Base-by-base conservation (phyloP, 2,329 filamentous ascomycete species). In the Rasamsonia emersonii region DNA sequence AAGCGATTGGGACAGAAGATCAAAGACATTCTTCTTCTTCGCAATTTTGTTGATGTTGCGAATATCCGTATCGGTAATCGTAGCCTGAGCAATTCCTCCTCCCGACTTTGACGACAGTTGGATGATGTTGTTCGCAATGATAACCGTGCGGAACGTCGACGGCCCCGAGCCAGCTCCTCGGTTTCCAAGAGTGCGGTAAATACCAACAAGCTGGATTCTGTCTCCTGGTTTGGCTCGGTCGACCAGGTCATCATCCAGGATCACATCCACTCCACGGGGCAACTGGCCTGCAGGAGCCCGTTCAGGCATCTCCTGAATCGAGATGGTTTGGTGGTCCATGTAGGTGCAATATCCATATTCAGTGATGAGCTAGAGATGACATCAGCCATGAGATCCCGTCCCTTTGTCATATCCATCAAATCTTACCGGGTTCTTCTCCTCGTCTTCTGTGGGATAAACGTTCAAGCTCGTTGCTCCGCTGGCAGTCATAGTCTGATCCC, bases 281-380 rank as follows among this genome's bases (percentile, higher is more conserved):
- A 98, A 73, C 67, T 96, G 91, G 32, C 91, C 91, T 37, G 91
- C 89, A 33, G 91, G 91, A 2, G 91, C 91, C 47, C 89, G 73
- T 61, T 98, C 91, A 1, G 91, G 91, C 91, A 98, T 98, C 66
- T 98, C 91, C 62, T 98, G 91, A 44, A 98, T 95, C 0, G 89
- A 95, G 38, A 98, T 86, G 10, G 85, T 94, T 59, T 98, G 91
- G 55, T 98, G 91, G 56, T 98, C 91, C 52, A 89, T 75, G 62
- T 95, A 98, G 30, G 82, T 91, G 57, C 82, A 93, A 64, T 93
- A 89, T 15, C 91, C 91, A 56, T 96, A 98, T 55, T 98, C 91
- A 3, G 91, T 98, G 37, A 86, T 75, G 13, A 98, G 71, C 63
- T 74, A 41, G 10, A 31, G 19, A 16, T 18, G 10, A 16, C 8